Conservation (phyloP, 106 monocot genomes). For the Dendrobium catenatum region DNA sequence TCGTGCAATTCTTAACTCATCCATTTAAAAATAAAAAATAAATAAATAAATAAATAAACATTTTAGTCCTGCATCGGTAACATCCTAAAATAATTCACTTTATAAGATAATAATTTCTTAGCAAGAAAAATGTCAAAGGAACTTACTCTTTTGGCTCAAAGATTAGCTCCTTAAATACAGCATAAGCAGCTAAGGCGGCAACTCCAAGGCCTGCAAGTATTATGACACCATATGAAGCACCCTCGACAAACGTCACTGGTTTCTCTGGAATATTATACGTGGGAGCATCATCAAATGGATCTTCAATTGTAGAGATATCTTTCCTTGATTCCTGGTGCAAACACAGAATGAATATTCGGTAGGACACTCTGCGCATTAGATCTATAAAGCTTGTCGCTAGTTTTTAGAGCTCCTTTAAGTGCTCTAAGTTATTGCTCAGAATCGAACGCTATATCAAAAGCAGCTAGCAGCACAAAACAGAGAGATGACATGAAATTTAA, state of each 20-base stretch:
- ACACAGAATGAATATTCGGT: background rate
- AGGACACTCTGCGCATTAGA: background rate
- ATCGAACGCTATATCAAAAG: too few species aligned
- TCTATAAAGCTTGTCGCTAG: background rate
- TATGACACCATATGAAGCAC: slow-evolving; percentile 84
- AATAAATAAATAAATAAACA: too few species aligned
- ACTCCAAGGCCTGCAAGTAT: slow-evolving; percentile 86
- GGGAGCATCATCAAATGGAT: slow-evolving; percentile 87
- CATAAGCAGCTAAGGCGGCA: slow-evolving; percentile 87
- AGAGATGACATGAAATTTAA: too few species aligned
- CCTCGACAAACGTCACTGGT: slow-evolving; percentile 90
- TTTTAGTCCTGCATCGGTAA: background rate
- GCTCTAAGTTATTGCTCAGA: too few species aligned
- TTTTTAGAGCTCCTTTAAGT: too few species aligned
- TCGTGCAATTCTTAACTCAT: too few species aligned
- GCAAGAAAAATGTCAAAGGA: background rate
- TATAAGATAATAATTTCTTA: background rate
- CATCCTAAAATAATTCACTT: background rate
- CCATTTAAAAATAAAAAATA: too few species aligned
- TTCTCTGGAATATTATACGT: slow-evolving; percentile 97
- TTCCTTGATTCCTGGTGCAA: slow-evolving; percentile 48
- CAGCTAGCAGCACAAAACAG: too few species aligned
- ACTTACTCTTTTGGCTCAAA: slow-evolving; percentile 95
- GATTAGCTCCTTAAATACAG: slow-evolving; percentile 93
- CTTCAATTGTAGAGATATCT: slow-evolving; percentile 76